Percentiles rank a stretch among this genome's conserved stretches.
phyloP scores from a whole-genome alignment of 2,329 filamentous ascomycete species.

The Aureobasidium musti region DNA sequence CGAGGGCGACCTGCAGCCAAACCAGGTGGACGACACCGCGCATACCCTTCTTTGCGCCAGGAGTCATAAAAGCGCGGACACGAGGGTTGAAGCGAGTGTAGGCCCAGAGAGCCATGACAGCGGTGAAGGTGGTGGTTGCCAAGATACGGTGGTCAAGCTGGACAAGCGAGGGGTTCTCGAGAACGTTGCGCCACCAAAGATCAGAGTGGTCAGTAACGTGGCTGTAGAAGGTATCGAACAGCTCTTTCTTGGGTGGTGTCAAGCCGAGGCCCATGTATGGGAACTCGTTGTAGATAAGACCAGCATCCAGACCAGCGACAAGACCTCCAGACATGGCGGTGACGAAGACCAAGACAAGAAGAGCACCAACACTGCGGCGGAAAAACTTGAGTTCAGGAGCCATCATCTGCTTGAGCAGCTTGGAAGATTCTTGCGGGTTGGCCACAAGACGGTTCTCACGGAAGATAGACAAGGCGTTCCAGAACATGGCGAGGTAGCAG shows the following conservation, averaged over 20 bases:
- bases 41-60: constrained; percentile 68
- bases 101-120: constrained; percentile 75
- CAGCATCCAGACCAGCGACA: constrained; percentile 92
- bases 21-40: constrained; percentile 81
- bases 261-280: constrained; percentile 88
- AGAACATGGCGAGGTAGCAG: constrained; percentile 93
- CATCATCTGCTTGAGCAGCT: constrained; percentile 61
- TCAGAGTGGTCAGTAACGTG: constrained; percentile 76
- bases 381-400: constrained; percentile 71
- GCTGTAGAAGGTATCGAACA: constrained; percentile 83
- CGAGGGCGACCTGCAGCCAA: constrained; percentile 76
- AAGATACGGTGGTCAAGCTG: constrained; percentile 95
- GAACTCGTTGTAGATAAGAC: constrained; percentile 98
- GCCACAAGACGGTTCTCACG: constrained; percentile 73
- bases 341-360: constrained; percentile 76
- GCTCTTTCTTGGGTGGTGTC: constrained; percentile 76
- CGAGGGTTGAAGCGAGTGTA: constrained; percentile 70
- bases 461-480: constrained; percentile 81
- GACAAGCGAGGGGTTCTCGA: constrained; percentile 94
- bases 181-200: constrained; percentile 94
- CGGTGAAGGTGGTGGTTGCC: constrained; percentile 82
- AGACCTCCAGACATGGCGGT: constrained; percentile 93
- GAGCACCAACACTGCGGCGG: constrained; percentile 68
- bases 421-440: constrained; percentile 59
- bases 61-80: constrained; percentile 61